These are phyloP conservation scores for Mortierella sp. DNA, from an alignment of 371 early-diverging fungal genomes.

Conservation along the genomic window DNA sequence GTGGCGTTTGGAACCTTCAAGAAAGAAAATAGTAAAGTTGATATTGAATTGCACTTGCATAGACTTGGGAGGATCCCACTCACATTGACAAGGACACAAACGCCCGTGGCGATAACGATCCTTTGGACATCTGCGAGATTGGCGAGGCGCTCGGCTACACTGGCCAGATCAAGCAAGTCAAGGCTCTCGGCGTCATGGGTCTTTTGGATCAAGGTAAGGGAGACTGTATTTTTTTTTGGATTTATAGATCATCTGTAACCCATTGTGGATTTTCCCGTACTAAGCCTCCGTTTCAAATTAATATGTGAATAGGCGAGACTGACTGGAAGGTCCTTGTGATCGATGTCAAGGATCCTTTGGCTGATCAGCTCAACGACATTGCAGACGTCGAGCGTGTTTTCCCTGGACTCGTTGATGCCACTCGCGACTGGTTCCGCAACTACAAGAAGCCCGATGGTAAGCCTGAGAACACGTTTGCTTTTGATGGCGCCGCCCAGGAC, in stretches of 20 bases:
- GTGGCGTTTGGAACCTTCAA: neutral
- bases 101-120: conserved; percentile 98
- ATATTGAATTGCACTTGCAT: neutral
- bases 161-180: conserved; percentile 99
- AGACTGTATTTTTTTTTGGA: neutral
- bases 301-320: conserved; percentile 93
- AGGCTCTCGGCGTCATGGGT: conserved; percentile 98
- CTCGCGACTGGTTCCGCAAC: conserved; percentile 98
- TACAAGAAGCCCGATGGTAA: conserved; percentile 99
- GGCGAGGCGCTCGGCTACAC: conserved; percentile 89
- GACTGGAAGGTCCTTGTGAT: conserved; percentile 99
- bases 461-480: conserved; percentile 98
- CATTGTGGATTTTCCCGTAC: neutral
- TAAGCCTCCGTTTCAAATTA: neutral
- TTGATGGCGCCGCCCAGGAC: conserved; percentile 91
- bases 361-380: conserved; percentile 94
- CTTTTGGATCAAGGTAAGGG: conserved; percentile 92
- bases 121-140: conserved; percentile 98
- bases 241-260: neutral
- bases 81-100: conserved; percentile 88
- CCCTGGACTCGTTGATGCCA: conserved; percentile 96
- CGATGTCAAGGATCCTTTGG: conserved; percentile 95
- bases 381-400: conserved; percentile 96
- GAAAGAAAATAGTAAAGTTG: neutral
- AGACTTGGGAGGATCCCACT: conserved; percentile 99